Percentiles rank a stretch among this genome's conserved stretches.
Conservation (phyloP, 2,329 filamentous ascomycete genomes). For the Passalora sequoiae region DNA sequence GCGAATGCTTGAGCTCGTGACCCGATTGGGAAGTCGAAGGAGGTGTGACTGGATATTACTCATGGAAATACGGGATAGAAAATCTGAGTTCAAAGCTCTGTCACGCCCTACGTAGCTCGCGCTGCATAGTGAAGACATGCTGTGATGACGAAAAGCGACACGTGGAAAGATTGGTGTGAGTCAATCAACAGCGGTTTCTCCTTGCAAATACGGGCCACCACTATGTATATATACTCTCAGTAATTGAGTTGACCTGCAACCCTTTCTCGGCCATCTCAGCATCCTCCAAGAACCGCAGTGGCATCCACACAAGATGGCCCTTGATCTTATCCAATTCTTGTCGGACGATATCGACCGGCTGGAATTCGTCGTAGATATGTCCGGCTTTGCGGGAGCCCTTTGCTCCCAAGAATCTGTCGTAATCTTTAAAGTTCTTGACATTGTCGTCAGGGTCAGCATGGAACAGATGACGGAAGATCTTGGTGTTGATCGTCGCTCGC, state of each 20-base stretch:
- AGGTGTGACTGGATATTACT: not conserved
- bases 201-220: no score
- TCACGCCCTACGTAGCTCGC: no score
- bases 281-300: conserved; percentile 77
- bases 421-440: conserved; percentile 85
- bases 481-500: conserved; percentile 65
- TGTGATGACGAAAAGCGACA: no score
- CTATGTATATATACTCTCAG: conserved; percentile 78
- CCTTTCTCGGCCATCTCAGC: conserved; percentile 87
- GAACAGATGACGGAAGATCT: conserved; percentile 72
- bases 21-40: not conserved
- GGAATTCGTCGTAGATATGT: conserved; percentile 77
- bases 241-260: conserved; percentile 76
- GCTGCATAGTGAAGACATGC: no score
- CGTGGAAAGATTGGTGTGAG: no score
- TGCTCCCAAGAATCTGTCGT: conserved; percentile 70
- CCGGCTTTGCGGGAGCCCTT: conserved; percentile 61
- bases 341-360: conserved; percentile 67
- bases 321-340: conserved; percentile 67
- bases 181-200: no score
- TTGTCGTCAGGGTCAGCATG: conserved; percentile 85
- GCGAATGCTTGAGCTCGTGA: no score
- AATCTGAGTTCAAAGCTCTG: no score
- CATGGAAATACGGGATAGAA: no score
- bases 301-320: conserved; percentile 93